Percentiles rank a stretch among this genome's conserved stretches.
These are phyloP conservation scores for Geotrichum reessii DNA, from an alignment of 1,139 yeast species.

Conservation along the genomic window DNA sequence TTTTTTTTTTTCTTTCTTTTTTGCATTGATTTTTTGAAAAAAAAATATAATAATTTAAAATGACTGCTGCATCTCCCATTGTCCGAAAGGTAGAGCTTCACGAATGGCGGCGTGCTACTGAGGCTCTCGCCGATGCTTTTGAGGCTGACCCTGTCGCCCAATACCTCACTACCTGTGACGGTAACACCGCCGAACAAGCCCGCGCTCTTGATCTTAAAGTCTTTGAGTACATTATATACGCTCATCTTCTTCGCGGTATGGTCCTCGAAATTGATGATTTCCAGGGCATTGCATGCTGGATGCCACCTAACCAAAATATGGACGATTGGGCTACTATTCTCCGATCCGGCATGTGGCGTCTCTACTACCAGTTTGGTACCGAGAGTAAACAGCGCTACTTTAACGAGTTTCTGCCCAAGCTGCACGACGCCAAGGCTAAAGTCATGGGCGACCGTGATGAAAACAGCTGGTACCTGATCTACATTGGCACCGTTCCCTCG, in stretches of 20 bases:
- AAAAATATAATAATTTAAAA: too few species aligned
- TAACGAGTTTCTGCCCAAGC: constrained; percentile 50
- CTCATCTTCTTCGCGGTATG: constrained; percentile 53
- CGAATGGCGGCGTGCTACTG: constrained; percentile 53
- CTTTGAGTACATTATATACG: constrained; percentile 53
- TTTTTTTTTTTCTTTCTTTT: neutral
- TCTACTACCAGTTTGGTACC: constrained; percentile 46
- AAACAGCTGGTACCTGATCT: constrained; percentile 52
- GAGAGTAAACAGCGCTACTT: constrained; percentile 53
- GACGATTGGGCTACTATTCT: constrained; percentile 47
- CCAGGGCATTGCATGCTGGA: constrained; percentile 62
- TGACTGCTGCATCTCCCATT: constrained; percentile 2
- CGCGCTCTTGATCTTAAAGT: constrained; percentile 44
- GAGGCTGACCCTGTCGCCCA: constrained; percentile 49
- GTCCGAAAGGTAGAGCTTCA: constrained; percentile 34
- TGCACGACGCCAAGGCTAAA: constrained; percentile 45
- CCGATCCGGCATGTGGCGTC: constrained; percentile 52
- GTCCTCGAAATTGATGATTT: constrained; percentile 49
- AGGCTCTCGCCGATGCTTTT: constrained; percentile 49
- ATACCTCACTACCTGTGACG: constrained; percentile 44
- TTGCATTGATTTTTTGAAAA: neutral
- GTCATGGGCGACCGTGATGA: constrained; percentile 36
- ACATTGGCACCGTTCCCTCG: constrained; percentile 51
- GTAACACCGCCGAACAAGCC: constrained; percentile 36
- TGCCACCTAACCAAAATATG: constrained; percentile 49